Evolutionary conservation across 148 eudicot species (phyloP), one percentile per base, ranked within the genome.

Genomic region (Rhododendron mucronatum): DNA sequence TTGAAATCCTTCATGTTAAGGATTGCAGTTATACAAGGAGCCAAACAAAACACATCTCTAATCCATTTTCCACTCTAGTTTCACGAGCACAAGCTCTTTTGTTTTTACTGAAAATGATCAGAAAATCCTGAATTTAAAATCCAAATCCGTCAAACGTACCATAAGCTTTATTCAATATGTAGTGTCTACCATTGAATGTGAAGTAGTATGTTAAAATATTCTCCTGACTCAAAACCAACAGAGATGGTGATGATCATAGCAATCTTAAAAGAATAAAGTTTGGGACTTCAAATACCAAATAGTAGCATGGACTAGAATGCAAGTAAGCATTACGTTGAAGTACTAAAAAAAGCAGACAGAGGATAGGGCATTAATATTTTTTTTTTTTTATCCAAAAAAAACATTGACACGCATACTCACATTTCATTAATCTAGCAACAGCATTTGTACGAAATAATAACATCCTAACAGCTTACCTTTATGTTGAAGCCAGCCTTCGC

Each of bases 401-500:
- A 30, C 53, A 82, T 8, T 20, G 30, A 44, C 77, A 83, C 15
- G 41, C n/a, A 41, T 50, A 41, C 47, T 83, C 7, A 57, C 55
- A 63, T 67, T 61, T 57, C 39, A 59, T 30, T 73, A 30, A 20
- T 47, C 39, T 39, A 16, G 85, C 15, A 69, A 71, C 10, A 45
- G 33, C 59, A 47, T 47, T 47, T 48, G 30, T 20, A 69, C 10
- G 2, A 30, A 69, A 30, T 48, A 3, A 48, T 3, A 33, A 71
- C 11, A n/a, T 69, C 78, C 44, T 11, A 71, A 65, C 18, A 8
- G 11, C 41, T 53, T 90, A 95, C 97, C 97, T 95, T 95, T 73
- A 94, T 95, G 77, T 95, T 95, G 86, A 95, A 95, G 73, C 98
- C 98, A 37, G 97, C 98, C 89, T 95, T 95, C 2, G 98, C 98